Conservation (phyloP, 2,329 filamentous ascomycete species). For the Anthostomella pinea region DNA sequence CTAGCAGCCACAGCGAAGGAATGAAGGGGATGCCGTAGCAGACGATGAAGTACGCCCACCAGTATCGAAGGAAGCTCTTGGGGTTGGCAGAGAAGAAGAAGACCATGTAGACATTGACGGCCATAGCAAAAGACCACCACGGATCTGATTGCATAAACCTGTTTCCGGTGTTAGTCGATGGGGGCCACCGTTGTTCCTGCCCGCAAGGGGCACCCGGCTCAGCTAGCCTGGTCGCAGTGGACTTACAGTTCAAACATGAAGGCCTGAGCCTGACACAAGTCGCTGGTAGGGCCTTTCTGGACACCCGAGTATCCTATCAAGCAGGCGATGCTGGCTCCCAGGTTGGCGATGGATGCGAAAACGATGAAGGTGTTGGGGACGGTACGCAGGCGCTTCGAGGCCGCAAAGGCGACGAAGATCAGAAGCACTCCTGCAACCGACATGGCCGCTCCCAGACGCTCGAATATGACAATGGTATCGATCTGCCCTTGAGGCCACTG, state of each 20-base stretch:
- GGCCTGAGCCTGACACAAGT: constrained; percentile 60
- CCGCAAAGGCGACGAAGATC: constrained; percentile 51
- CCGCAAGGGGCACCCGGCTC: too few species aligned
- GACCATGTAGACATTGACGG: constrained; percentile 73
- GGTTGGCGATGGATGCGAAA: constrained; percentile 58
- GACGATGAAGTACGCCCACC: constrained; percentile 64
- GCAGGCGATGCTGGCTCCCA: constrained; percentile 62
- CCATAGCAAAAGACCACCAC: constrained; percentile 79
- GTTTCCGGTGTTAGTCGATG: constrained; percentile 10
- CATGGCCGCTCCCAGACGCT: constrained; percentile 52
- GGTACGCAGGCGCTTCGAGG: constrained; percentile 52
- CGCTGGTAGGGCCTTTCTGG: constrained; percentile 46
- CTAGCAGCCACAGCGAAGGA: constrained; percentile 63
- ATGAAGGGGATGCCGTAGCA: constrained; percentile 72
- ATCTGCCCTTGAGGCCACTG: constrained; percentile 18
- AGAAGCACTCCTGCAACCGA: constrained; percentile 50
- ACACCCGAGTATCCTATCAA: constrained; percentile 69
- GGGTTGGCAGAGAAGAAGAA: constrained; percentile 59
- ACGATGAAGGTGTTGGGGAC: constrained; percentile 62
- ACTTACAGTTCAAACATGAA: constrained; percentile 67
- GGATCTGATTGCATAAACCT: constrained; percentile 78
- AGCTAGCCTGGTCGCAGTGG: not conserved
- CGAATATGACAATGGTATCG: constrained; percentile 44
- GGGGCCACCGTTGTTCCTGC: too few species aligned
- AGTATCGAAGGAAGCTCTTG: constrained; percentile 68